These are phyloP conservation scores for Cystofilobasidium ferigula DNA, from an alignment of 768 basidiomycete genomes.

Conservation along the genomic window DNA sequence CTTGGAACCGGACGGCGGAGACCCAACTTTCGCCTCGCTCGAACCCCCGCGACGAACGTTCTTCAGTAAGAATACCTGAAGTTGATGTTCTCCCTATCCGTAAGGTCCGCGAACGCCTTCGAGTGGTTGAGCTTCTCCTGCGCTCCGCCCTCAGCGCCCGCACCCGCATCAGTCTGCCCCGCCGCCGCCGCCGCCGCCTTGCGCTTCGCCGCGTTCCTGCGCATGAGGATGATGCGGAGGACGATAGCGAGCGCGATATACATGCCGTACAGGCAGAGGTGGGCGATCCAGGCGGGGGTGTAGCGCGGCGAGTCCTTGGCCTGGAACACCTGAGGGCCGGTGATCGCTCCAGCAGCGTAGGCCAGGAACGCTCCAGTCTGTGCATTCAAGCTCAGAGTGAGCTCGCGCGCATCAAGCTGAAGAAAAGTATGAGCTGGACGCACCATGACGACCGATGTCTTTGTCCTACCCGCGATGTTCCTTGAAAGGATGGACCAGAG, in stretches of 20 bases:
- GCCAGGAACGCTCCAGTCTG: too few species aligned
- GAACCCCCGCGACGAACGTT: too few species aligned
- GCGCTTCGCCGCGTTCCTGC: slow-evolving; percentile 35
- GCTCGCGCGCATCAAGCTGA: too few species aligned
- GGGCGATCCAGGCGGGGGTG: slow-evolving; percentile 44
- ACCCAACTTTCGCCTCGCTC: too few species aligned
- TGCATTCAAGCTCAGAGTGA: neutral
- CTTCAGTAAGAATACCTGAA: slow-evolving; percentile 27
- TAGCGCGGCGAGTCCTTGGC: slow-evolving; percentile 45
- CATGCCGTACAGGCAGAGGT: slow-evolving; percentile 45
- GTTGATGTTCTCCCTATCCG: slow-evolving; percentile 46
- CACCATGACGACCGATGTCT: slow-evolving; percentile 44
- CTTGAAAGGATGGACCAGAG: neutral
- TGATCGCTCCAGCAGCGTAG: slow-evolving; percentile 41
- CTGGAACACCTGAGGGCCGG: slow-evolving; percentile 46
- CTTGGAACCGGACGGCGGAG: too few species aligned
- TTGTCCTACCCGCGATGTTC: slow-evolving; percentile 40
- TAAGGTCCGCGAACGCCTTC: slow-evolving; percentile 47
- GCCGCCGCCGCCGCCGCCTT: slow-evolving; percentile 31
- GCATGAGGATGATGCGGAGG: slow-evolving; percentile 43
- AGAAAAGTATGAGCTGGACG: neutral
- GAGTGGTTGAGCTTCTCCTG: slow-evolving; percentile 33
- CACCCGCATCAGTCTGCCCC: slow-evolving; percentile 25
- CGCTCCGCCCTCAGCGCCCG: too few species aligned
- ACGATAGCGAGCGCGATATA: slow-evolving; percentile 41